These are phyloP conservation scores for Oleoguttula mirabilis DNA, from an alignment of 495 filamentous ascomycete species.

Conservation along the genomic window DNA sequence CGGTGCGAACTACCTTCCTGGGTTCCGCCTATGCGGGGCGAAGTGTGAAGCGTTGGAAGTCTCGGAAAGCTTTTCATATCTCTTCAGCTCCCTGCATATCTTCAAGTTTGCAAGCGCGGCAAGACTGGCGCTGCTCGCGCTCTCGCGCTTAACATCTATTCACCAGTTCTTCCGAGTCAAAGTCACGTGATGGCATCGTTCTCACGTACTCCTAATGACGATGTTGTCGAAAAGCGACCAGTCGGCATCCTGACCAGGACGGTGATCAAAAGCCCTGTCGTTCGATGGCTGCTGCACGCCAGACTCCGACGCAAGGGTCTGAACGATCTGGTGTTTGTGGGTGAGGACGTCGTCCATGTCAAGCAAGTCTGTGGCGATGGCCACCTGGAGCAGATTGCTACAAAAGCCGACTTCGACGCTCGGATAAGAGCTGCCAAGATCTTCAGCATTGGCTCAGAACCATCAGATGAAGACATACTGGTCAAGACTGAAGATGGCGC, in stretches of 20 bases:
- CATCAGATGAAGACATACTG: conserved; percentile 20
- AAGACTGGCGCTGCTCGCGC: not conserved
- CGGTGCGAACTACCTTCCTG: too few relatives aligned
- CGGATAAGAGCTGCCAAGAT: conserved; percentile 54
- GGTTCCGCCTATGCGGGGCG: too few relatives aligned
- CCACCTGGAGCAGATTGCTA: conserved; percentile 55
- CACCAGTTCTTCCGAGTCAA: not conserved
- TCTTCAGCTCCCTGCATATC: too few relatives aligned
- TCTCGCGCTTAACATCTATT: not conserved
- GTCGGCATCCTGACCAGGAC: conserved; percentile 67
- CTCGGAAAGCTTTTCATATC: too few relatives aligned
- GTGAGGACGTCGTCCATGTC: conserved; percentile 54
- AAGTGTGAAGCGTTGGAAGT: too few relatives aligned
- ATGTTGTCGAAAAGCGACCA: conserved; percentile 6
- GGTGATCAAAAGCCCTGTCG: conserved; percentile 58
- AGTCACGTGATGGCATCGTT: conserved; percentile 1
- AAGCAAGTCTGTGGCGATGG: conserved; percentile 51
- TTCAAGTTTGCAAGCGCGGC: not conserved
- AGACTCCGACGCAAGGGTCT: conserved; percentile 53
- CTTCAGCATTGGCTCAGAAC: conserved; percentile 27
- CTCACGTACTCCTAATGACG: not conserved
- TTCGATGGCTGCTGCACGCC: conserved; percentile 70
- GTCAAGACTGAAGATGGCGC: conserved; percentile 17
- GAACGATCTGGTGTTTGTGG: conserved; percentile 84
- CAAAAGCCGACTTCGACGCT: conserved; percentile 63